Evolutionary conservation across 1,139 yeast genomes (phyloP).

Genomic region (Entelexis paramagnoliae): DNA sequence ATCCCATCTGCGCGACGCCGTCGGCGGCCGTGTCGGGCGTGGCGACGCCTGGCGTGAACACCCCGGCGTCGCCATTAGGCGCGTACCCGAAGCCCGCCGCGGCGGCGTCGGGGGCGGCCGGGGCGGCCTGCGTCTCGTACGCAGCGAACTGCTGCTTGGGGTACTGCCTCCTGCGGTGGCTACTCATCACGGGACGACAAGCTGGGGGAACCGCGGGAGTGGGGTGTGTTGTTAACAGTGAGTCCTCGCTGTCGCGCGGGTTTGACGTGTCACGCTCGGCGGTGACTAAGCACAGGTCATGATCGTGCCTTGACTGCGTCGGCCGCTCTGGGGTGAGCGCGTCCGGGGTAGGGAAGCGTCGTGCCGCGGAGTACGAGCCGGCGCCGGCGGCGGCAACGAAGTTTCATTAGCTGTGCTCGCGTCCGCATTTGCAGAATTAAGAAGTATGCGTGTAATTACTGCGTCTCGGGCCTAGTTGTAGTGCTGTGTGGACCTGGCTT

Average conservation of each 20-base stretch:
- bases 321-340: not conserved
- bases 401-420: too few species aligned
- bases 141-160: conserved; percentile 52
- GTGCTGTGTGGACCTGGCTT: too few species aligned
- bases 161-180: conserved; percentile 40
- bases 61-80: conserved; percentile 6
- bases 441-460: too few species aligned
- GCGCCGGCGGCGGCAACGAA: too few species aligned
- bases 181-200: conserved; percentile 14
- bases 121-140: conserved; percentile 33
- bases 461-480: too few species aligned
- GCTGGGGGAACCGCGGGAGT: not conserved
- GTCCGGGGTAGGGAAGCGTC: too few species aligned
- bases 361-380: too few species aligned
- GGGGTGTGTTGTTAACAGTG: not conserved
- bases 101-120: conserved; percentile 17
- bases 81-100: conserved; percentile 10
- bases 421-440: too few species aligned
- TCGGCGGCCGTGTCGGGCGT: conserved; percentile 20
- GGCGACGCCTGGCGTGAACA: conserved; percentile 11
- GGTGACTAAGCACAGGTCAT: not conserved
- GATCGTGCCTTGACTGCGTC: not conserved
- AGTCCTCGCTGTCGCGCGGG: not conserved
- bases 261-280: not conserved
- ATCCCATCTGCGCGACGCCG: conserved; percentile 6